phyloP scores from a whole-genome alignment of 805 yeast genomes.

The Sungouiozyma ichnusensis region DNA sequence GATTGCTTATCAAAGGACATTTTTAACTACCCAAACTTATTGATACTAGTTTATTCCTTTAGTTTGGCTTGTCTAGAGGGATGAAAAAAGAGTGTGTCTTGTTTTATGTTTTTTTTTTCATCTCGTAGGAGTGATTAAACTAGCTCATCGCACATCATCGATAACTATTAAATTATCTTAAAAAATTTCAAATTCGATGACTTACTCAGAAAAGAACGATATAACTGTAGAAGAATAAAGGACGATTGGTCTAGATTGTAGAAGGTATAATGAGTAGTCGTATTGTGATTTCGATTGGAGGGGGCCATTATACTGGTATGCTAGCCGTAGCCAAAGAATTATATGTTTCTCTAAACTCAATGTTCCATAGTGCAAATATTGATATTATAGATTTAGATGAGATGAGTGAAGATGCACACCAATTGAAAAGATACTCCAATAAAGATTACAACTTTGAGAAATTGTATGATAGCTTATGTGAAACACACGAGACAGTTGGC shows the following conservation, averaged over 20 bases:
- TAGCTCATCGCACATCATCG: conserved; percentile 6
- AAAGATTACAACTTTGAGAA: conserved; percentile 28
- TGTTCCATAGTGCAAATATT: conserved; percentile 19
- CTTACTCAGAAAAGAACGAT: background rate
- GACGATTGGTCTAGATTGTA: too few species aligned
- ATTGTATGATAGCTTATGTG: conserved; percentile 14
- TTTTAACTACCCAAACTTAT: conserved; percentile 8
- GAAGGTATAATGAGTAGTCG: background rate
- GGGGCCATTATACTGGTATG: conserved; percentile 26
- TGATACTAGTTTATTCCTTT: background rate
- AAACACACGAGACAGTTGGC: conserved; percentile 16
- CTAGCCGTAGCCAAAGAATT: conserved; percentile 30
- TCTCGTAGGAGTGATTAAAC: too few species aligned
- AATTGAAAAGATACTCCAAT: conserved; percentile 10
- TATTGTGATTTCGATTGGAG: conserved; percentile 20
- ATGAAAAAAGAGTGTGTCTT: too few species aligned
- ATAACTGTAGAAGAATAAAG: too few species aligned
- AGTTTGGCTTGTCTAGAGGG: background rate
- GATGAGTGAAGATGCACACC: conserved; percentile 7
- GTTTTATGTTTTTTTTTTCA: too few species aligned
- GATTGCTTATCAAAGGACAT: conserved; percentile 54
- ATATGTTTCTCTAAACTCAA: conserved; percentile 20
- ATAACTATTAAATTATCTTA: background rate
- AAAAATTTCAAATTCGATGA: conserved; percentile 3
- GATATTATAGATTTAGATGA: conserved; percentile 36